A percentile compares a stretch with the other conserved stretches of the same genome.
phyloP scores from a whole-genome alignment of 1,139 yeast genomes.

The Hemisphaericaspora subhashii region DNA sequence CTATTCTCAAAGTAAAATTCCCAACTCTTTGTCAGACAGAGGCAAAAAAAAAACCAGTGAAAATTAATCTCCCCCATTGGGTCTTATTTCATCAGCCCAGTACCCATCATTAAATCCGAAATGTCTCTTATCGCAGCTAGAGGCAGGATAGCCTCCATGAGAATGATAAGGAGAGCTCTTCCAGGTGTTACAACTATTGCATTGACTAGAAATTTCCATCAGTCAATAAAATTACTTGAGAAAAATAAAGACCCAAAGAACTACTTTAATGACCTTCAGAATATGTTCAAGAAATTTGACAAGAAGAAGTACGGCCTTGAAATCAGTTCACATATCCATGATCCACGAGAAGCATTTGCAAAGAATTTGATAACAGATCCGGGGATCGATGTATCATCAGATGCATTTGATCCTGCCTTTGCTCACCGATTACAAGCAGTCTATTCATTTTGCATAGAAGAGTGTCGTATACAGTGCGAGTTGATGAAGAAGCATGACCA shows the following conservation, averaged over 20 bases:
- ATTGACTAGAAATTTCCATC: neutral
- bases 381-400: slow-evolving; percentile 2
- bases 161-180: neutral
- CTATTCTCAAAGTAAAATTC: too few species aligned
- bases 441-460: neutral
- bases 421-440: slow-evolving; percentile 7
- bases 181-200: neutral
- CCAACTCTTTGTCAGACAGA: too few species aligned
- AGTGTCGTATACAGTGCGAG: neutral
- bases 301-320: too few species aligned
- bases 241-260: neutral
- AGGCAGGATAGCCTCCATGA: neutral
- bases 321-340: too few species aligned
- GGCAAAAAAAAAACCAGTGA: too few species aligned
- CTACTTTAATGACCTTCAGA: neutral
- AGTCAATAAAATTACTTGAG: neutral
- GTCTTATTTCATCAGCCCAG: too few species aligned
- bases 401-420: slow-evolving; percentile 11
- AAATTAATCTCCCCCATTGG: neutral
- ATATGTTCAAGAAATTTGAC: neutral
- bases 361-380: neutral
- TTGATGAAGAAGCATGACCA: neutral
- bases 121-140: slow-evolving; percentile 3
- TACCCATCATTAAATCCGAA: neutral
- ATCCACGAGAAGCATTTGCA: neutral